phyloP scores from a whole-genome alignment of 192 early-diverging fungal species.

The Linnemannia exigua region DNA sequence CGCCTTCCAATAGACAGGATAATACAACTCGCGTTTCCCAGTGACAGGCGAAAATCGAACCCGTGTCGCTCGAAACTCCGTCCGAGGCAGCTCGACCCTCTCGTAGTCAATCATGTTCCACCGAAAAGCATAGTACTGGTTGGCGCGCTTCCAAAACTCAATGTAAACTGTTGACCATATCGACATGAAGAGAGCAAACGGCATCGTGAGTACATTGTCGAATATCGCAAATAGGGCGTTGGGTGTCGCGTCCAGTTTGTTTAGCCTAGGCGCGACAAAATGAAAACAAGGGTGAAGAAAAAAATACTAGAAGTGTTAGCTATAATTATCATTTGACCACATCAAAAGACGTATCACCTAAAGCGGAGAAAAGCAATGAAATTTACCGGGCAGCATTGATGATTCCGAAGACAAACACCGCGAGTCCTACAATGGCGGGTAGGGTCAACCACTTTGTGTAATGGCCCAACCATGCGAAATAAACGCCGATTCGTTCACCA shows the following conservation, averaged over 20 bases:
- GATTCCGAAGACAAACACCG: constrained; percentile 68
- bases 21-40: constrained; percentile 55
- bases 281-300: neutral
- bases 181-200: constrained; percentile 72
- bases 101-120: constrained; percentile 69
- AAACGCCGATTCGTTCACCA: constrained; percentile 75
- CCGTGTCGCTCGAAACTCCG: constrained; percentile 66
- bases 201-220: constrained; percentile 71
- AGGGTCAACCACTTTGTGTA: constrained; percentile 70
- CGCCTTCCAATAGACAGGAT: constrained; percentile 44
- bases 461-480: constrained; percentile 78
- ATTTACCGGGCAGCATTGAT: constrained; percentile 38
- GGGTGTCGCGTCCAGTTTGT: constrained; percentile 34
- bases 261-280: constrained; percentile 7
- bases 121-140: constrained; percentile 51
- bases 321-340: neutral
- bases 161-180: constrained; percentile 72
- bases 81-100: constrained; percentile 58
- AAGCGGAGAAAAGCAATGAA: too few relatives aligned
- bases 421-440: constrained; percentile 65
- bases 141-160: constrained; percentile 72
- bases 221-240: constrained; percentile 62
- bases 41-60: constrained; percentile 61
- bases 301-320: neutral
- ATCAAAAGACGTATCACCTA: neutral